A percentile compares a stretch with the other conserved stretches of the same genome.
Conservation (phyloP, 495 filamentous ascomycete species). For the Lophiotrema nucula region DNA sequence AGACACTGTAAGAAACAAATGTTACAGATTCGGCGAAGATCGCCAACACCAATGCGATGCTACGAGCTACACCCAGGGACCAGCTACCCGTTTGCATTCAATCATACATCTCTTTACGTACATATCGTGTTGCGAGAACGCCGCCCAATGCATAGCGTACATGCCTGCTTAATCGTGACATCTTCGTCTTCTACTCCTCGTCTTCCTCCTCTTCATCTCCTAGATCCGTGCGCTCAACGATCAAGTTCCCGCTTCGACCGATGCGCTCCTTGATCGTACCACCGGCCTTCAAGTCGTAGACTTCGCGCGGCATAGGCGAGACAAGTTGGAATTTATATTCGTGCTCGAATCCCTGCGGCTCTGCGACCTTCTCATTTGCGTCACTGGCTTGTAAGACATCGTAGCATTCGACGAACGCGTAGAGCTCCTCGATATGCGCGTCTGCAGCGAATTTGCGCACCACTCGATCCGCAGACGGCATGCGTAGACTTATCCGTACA, state of each 20-base stretch:
- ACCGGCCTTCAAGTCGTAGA: constrained; percentile 64
- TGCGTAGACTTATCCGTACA: constrained; percentile 78
- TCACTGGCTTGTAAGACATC: constrained; percentile 54
- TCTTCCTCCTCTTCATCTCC: constrained; percentile 48
- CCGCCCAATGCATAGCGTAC: constrained; percentile 3
- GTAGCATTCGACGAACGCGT: constrained; percentile 95
- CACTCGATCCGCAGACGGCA: constrained; percentile 69
- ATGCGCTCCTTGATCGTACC: constrained; percentile 68
- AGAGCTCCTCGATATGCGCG: constrained; percentile 78
- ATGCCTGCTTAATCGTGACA: neutral
- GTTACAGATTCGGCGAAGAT: too few relatives aligned
- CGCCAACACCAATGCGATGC: too few relatives aligned
- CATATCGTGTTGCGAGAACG: constrained; percentile 1
- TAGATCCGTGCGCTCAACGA: constrained; percentile 71
- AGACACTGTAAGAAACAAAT: too few relatives aligned
- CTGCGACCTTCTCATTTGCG: constrained; percentile 38
- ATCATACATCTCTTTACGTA: too few relatives aligned
- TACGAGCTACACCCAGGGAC: too few relatives aligned
- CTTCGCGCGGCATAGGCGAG: constrained; percentile 75
- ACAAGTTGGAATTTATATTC: constrained; percentile 78
- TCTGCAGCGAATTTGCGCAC: constrained; percentile 67
- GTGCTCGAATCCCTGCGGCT: constrained; percentile 72
- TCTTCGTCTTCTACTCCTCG: too few relatives aligned
- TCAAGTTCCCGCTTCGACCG: constrained; percentile 80
- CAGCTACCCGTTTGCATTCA: too few relatives aligned